Conservation (phyloP, 148 eudicot genomes). For the Camellia japonica region DNA sequence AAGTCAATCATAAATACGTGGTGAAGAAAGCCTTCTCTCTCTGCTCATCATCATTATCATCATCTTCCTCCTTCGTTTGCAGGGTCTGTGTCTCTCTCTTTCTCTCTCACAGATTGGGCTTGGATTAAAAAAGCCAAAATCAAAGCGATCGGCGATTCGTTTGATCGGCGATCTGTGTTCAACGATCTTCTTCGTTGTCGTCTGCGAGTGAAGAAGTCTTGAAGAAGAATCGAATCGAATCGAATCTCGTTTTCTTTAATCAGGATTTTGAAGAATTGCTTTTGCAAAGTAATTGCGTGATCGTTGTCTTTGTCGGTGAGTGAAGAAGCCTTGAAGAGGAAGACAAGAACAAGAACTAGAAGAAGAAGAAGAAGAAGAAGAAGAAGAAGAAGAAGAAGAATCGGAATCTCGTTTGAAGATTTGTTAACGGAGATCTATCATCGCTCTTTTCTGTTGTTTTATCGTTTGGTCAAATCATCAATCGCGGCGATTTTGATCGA, state of each 20-base stretch:
- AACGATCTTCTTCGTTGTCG: neutral
- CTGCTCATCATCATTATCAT: neutral
- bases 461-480: slow-evolving; percentile 13
- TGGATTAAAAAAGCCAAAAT: neutral
- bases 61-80: neutral
- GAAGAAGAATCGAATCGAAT: neutral
- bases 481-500: slow-evolving; percentile 2
- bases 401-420: slow-evolving; percentile 1
- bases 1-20: slow-evolving; percentile 29
- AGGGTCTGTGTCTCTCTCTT: too few relatives aligned
- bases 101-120: neutral
- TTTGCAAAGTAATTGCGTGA: neutral
- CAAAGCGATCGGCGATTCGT: too few relatives aligned
- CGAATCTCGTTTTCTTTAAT: slow-evolving; percentile 5
- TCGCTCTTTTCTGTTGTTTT: neutral
- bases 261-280: neutral
- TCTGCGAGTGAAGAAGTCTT: slow-evolving; percentile 1
- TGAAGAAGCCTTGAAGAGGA: neutral
- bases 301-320: neutral
- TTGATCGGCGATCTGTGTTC: neutral
- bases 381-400: neutral
- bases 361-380: too few relatives aligned
- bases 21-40: neutral
- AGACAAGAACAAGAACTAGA: too few relatives aligned
- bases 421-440: neutral